Percentiles rank a stretch among this genome's conserved stretches.
These are phyloP conservation scores for Luffa aegyptiaca DNA, from an alignment of 306 rosid species.

Conservation along the genomic window DNA sequence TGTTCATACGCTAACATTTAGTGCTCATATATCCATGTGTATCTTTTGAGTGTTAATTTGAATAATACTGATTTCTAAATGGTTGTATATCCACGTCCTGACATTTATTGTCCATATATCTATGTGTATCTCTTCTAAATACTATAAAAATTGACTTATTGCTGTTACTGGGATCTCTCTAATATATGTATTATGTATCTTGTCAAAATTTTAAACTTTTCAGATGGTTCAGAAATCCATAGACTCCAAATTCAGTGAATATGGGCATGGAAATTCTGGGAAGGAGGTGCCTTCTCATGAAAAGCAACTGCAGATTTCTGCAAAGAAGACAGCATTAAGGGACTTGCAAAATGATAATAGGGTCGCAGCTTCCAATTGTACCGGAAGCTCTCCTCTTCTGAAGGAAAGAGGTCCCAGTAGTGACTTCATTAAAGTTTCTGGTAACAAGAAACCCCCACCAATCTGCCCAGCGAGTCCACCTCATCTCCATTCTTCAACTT, in stretches of 20 bases:
- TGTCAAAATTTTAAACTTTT: constrained; percentile 18
- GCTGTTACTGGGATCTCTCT: background rate
- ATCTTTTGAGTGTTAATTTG: background rate
- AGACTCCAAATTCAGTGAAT: constrained; percentile 45
- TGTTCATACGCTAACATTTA: background rate
- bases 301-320: constrained; percentile 34
- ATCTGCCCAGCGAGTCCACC: constrained; percentile 40
- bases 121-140: background rate
- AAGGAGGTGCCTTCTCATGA: constrained; percentile 37
- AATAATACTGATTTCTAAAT: background rate
- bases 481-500: constrained; percentile 44
- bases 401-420: constrained; percentile 42
- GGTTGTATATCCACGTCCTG: background rate
- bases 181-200: background rate
- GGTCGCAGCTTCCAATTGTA: constrained; percentile 34
- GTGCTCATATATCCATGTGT: background rate
- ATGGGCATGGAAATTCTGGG: constrained; percentile 43
- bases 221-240: constrained; percentile 56
- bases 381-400: constrained; percentile 33
- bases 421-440: constrained; percentile 46
- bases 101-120: background rate
- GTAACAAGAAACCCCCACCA: constrained; percentile 50
- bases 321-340: constrained; percentile 60
- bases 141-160: background rate
- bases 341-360: constrained; percentile 57